These are phyloP conservation scores for Globisporangium viniferum DNA, from an alignment of 352 stramenopile species.

Conservation along the genomic window DNA sequence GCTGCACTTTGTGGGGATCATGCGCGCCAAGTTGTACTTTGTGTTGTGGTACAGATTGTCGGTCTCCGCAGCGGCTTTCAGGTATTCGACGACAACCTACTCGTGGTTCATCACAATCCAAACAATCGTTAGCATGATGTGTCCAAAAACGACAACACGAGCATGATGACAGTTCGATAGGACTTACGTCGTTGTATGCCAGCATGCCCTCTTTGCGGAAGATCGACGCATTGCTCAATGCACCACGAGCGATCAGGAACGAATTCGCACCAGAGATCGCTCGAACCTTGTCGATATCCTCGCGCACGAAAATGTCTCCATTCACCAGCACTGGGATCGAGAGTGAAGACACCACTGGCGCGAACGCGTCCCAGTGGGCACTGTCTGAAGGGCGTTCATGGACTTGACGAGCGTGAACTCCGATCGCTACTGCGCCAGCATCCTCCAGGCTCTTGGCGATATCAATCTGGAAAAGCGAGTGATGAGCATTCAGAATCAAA, in stretches of 20 bases:
- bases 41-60: conserved; percentile 90
- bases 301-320: conserved; percentile 81
- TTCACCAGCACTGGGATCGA: conserved; percentile 71
- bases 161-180: conserved; percentile 35
- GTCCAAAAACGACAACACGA: background rate
- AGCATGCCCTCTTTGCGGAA: conserved; percentile 71
- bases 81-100: conserved; percentile 58
- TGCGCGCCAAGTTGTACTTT: conserved; percentile 88
- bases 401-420: conserved; percentile 62
- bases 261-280: conserved; percentile 61
- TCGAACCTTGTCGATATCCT: conserved; percentile 63
- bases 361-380: conserved; percentile 68
- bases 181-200: conserved; percentile 55
- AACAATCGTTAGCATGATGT: background rate
- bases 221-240: conserved; percentile 79
- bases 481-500: background rate
- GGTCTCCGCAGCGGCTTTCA: conserved; percentile 64
- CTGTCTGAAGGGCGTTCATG: conserved; percentile 66
- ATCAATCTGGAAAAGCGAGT: conserved; percentile 33
- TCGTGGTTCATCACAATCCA: background rate
- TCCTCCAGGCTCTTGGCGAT: conserved; percentile 58
- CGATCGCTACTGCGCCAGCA: conserved; percentile 65
- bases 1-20: conserved; percentile 72
- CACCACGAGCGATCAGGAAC: conserved; percentile 83
- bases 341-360: conserved; percentile 64